phyloP scores from a whole-genome alignment of 805 yeast species.

The Metschnikowia rubicola region DNA sequence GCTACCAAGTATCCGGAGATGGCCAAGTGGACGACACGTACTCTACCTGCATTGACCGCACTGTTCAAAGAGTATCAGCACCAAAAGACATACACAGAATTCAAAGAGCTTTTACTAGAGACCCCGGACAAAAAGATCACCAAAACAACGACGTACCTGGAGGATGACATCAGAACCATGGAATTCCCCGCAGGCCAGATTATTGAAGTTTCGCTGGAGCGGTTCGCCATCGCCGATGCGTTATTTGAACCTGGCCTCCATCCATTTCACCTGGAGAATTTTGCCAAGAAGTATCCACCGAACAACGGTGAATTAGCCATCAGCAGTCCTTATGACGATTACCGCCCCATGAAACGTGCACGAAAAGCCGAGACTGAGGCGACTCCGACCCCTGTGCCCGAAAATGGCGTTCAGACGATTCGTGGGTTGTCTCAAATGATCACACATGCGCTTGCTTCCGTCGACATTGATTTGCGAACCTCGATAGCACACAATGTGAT shows the following conservation, averaged over 20 bases:
- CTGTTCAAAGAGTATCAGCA: constrained; percentile 57
- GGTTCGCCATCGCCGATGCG: constrained; percentile 68
- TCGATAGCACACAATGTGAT: constrained; percentile 86
- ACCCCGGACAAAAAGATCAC: constrained; percentile 42
- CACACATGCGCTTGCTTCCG: constrained; percentile 49
- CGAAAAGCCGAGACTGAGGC: constrained; percentile 38
- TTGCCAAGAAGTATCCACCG: constrained; percentile 28
- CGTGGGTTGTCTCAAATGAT: constrained; percentile 60
- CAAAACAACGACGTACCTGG: constrained; percentile 25
- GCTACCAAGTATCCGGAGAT: constrained; percentile 32
- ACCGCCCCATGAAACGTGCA: constrained; percentile 68
- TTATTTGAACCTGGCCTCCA: constrained; percentile 60
- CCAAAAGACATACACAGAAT: constrained; percentile 58
- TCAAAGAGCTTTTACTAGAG: constrained; percentile 68
- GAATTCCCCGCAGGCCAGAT: constrained; percentile 78
- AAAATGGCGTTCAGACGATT: constrained; percentile 16
- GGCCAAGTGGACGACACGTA: constrained; percentile 21
- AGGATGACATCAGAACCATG: constrained; percentile 43
- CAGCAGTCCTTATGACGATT: constrained; percentile 52
- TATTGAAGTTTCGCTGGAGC: constrained; percentile 54
- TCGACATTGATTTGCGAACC: constrained; percentile 81
- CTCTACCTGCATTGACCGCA: constrained; percentile 36
- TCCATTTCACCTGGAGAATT: constrained; percentile 24
- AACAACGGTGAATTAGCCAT: constrained; percentile 53
- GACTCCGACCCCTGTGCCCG: constrained; percentile 23